phyloP scores from a whole-genome alignment of 805 yeast genomes.

The Pichia membranifaciens region DNA sequence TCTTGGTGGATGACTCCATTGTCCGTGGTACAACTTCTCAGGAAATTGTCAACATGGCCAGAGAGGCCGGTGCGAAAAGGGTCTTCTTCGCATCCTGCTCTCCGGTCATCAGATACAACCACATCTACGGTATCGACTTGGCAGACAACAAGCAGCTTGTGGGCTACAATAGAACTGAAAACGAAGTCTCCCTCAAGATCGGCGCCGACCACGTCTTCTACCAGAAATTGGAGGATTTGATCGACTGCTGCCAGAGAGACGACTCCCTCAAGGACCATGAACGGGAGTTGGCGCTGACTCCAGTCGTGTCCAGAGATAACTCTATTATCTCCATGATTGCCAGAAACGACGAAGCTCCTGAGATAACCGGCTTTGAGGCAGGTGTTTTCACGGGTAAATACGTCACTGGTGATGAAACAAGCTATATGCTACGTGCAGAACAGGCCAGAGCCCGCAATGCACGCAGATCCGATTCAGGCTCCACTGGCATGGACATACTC shows the following conservation, averaged over 20 bases:
- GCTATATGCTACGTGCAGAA: conserved; percentile 77
- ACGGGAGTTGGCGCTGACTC: conserved; percentile 31
- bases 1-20: conserved; percentile 93
- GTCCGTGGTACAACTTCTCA: conserved; percentile 97
- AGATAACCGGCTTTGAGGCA: conserved; percentile 70
- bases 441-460: conserved; percentile 70
- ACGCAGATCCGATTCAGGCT: conserved; percentile 25
- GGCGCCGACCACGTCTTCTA: conserved; percentile 91
- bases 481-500: conserved; percentile 32
- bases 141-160: conserved; percentile 94
- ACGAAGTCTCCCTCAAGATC: conserved; percentile 66
- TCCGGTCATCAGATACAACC: conserved; percentile 95
- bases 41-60: conserved; percentile 97
- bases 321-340: conserved; percentile 24
- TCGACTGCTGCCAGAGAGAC: conserved; percentile 61
- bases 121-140: conserved; percentile 94
- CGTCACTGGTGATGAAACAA: conserved; percentile 88
- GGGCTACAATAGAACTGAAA: conserved; percentile 72
- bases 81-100: conserved; percentile 98
- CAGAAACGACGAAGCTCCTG: conserved; percentile 20
- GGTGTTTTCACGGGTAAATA: conserved; percentile 96
- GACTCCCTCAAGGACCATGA: conserved; percentile 27
- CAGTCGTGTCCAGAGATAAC: conserved; percentile 31
- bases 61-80: conserved; percentile 92
- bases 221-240: conserved; percentile 77